Evolutionary conservation across 805 yeast species (phyloP).

Genomic region (Lipomyces yamadae): DNA sequence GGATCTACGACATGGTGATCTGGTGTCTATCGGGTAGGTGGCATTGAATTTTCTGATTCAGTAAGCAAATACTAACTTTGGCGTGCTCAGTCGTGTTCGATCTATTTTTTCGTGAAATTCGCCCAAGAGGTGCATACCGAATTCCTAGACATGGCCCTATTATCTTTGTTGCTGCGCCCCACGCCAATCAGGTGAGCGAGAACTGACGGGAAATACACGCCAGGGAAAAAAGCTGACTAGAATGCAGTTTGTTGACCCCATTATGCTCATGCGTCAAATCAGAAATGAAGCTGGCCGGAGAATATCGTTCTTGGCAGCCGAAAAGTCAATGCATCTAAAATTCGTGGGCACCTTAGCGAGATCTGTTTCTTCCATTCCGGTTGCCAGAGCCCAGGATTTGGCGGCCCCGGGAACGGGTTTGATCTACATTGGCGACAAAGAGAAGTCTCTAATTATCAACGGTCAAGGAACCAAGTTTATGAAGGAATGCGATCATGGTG

Average conservation of each 20-base stretch:
- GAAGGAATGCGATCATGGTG: constrained; percentile 63
- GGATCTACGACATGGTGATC: constrained; percentile 47
- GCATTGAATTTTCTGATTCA: background rate
- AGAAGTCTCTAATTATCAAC: constrained; percentile 58
- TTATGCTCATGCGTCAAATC: constrained; percentile 82
- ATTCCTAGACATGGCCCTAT: constrained; percentile 77
- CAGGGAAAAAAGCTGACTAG: background rate
- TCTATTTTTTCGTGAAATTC: constrained; percentile 85
- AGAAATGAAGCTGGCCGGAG: constrained; percentile 68
- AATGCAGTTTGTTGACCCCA: constrained; percentile 78
- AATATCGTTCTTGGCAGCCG: constrained; percentile 84
- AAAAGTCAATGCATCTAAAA: constrained; percentile 64
- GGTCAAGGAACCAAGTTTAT: constrained; percentile 76
- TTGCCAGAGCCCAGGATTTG: constrained; percentile 88
- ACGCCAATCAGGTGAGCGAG: constrained; percentile 69
- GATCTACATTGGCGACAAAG: constrained; percentile 58
- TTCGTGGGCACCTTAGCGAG: constrained; percentile 79
- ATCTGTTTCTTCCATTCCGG: constrained; percentile 84
- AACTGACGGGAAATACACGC: no score
- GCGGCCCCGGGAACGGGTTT: constrained; percentile 69
- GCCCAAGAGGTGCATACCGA: constrained; percentile 83
- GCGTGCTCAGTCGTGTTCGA: constrained; percentile 52
- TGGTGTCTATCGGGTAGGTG: constrained; percentile 45
- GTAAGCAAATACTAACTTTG: background rate
- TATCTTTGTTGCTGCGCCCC: constrained; percentile 95